Evolutionary conservation across 441 rosid genomes (phyloP).

Genomic region (Sinapis alba): DNA sequence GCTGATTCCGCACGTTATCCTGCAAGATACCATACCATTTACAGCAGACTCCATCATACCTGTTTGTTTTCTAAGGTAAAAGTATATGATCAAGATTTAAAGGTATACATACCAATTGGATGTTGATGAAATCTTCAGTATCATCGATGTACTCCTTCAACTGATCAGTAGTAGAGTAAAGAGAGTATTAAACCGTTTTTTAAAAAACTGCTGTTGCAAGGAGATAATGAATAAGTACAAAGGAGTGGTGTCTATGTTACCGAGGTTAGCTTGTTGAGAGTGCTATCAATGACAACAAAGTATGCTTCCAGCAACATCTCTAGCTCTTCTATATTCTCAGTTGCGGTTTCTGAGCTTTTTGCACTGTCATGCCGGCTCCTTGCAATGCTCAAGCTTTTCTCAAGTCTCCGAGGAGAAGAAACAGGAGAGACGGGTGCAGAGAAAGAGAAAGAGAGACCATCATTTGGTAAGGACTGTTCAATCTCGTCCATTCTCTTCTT

Average conservation of each 20-base stretch:
- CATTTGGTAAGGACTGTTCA: not conserved
- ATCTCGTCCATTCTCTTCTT: conserved; percentile 83
- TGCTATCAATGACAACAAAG: conserved; percentile 94
- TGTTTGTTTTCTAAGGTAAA: not conserved
- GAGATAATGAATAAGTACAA: not conserved
- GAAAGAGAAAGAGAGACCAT: conserved; percentile 42
- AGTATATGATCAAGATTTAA: not conserved
- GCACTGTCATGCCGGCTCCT: conserved; percentile 93
- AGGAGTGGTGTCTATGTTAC: conserved; percentile 40
- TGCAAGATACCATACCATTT: conserved; percentile 27
- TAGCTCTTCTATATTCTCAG: conserved; percentile 84
- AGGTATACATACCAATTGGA: conserved; percentile 76
- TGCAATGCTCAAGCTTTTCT: conserved; percentile 85
- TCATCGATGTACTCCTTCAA: conserved; percentile 98
- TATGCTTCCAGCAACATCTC: conserved; percentile 99
- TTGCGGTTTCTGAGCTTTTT: conserved; percentile 73
- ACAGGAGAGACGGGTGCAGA: conserved; percentile 98
- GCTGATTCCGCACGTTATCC: conserved; percentile 97
- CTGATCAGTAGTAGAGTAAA: conserved; percentile 54
- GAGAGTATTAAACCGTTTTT: not conserved
- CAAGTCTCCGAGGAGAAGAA: conserved; percentile 87
- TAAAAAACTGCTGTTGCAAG: not conserved
- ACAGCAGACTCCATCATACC: not conserved
- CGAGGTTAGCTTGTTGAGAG: conserved; percentile 93
- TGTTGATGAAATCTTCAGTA: conserved; percentile 97